A percentile compares a stretch with the other conserved stretches of the same genome.
These are phyloP conservation scores for Tetramitus jugosus DNA, from an alignment of 208 protist genomes.

Conservation along the genomic window DNA sequence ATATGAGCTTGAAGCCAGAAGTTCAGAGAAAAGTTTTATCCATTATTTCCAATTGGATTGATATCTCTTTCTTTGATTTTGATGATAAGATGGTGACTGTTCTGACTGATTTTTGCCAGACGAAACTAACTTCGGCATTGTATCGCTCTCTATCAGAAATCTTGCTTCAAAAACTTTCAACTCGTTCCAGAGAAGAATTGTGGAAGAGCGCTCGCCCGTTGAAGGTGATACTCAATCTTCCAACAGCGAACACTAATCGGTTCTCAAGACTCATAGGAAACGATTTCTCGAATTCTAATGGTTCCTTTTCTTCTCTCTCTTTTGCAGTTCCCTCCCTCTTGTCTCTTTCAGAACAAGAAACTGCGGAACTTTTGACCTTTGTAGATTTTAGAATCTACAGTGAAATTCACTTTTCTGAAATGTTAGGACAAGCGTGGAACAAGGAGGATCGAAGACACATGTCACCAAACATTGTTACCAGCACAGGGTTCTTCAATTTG, in stretches of 20 bases:
- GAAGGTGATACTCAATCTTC: too few relatives aligned
- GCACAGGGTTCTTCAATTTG: not conserved
- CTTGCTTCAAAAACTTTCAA: not conserved
- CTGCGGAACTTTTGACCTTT: not conserved
- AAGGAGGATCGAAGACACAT: not conserved
- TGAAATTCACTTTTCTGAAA: constrained; percentile 3
- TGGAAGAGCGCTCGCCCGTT: too few relatives aligned
- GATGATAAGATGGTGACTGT: constrained; percentile 1
- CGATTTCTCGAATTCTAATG: too few relatives aligned
- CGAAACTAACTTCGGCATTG: not conserved
- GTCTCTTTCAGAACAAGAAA: too few relatives aligned
- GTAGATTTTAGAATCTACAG: not conserved
- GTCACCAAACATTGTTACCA: not conserved
- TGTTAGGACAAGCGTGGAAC: constrained; percentile 8
- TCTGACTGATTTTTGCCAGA: not conserved
- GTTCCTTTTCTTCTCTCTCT: too few relatives aligned
- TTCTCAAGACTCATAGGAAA: too few relatives aligned
- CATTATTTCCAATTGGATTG: not conserved
- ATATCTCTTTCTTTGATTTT: constrained; percentile 3
- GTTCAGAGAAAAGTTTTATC: not conserved
- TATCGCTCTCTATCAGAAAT: not conserved
- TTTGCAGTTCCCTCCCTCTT: too few relatives aligned
- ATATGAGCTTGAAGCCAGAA: not conserved
- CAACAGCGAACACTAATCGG: too few relatives aligned
- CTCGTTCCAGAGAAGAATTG: too few relatives aligned